Evolutionary conservation across 108 stramenopile species (phyloP).

Genomic region (Nitzschia sp.): DNA sequence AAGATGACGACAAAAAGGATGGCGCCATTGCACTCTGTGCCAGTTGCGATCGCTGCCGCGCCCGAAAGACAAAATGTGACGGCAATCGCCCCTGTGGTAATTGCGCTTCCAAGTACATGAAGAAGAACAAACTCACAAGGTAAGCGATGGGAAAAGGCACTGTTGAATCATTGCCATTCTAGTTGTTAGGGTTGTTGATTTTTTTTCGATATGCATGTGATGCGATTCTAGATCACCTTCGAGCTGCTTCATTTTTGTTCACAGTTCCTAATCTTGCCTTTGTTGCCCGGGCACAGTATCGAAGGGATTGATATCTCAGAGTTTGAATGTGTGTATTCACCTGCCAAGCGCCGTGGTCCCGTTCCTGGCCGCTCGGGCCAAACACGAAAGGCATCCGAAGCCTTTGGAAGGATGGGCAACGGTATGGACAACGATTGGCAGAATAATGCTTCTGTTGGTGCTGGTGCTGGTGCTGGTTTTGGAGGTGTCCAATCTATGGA

Average conservation of each 20-base stretch:
- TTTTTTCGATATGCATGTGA: background rate
- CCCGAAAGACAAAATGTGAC: constrained; percentile 82
- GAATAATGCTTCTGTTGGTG: background rate
- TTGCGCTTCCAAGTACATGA: constrained; percentile 76
- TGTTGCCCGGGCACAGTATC: constrained; percentile 19
- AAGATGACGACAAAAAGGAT: constrained; percentile 3
- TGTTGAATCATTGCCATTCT: background rate
- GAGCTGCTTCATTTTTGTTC: background rate
- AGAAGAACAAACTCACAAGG: constrained; percentile 69
- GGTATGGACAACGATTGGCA: constrained; percentile 20
- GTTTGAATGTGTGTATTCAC: constrained; percentile 74
- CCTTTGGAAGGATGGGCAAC: constrained; percentile 25
- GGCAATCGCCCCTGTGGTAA: constrained; percentile 73
- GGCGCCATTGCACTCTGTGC: constrained; percentile 49
- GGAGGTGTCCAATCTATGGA: constrained; percentile 30
- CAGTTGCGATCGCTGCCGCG: constrained; percentile 80
- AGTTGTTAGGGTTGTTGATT: background rate
- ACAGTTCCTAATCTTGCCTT: background rate
- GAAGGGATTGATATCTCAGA: constrained; percentile 48
- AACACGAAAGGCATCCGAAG: constrained; percentile 36
- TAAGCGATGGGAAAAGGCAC: constrained; percentile 7
- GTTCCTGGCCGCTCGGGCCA: constrained; percentile 59
- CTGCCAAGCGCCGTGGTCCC: constrained; percentile 80
- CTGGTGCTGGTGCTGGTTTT: constrained; percentile 1
- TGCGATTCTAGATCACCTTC: background rate